These are phyloP conservation scores for Citrus cavaleriei DNA, from an alignment of 345 rosid species.

Conservation along the genomic window DNA sequence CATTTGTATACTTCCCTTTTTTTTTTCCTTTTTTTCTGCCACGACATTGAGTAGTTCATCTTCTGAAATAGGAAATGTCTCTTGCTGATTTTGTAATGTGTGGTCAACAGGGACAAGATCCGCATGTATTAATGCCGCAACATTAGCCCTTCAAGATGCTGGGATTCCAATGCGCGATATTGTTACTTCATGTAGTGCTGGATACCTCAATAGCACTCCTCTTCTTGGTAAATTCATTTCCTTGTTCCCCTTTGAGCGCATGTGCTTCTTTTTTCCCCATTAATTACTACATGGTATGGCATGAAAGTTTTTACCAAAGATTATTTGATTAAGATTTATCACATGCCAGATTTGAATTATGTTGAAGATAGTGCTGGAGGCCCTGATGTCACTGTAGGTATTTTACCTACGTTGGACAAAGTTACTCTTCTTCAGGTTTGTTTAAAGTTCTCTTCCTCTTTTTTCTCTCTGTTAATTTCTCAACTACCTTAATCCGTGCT, in stretches of 20 bases:
- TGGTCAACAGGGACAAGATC: conserved; percentile 70
- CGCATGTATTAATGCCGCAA: conserved; percentile 97
- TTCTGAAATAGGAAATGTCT: not conserved
- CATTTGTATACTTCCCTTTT: not conserved
- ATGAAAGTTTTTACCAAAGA: not conserved
- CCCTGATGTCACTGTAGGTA: conserved; percentile 85
- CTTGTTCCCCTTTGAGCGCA: not conserved
- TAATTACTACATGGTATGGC: not conserved
- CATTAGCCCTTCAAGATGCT: conserved; percentile 95
- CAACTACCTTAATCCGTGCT: not conserved
- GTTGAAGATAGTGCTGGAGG: conserved; percentile 97
- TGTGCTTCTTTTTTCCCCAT: not conserved
- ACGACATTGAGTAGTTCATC: not conserved
- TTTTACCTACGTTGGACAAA: conserved; percentile 84
- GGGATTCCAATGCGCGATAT: conserved; percentile 98
- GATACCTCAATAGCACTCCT: conserved; percentile 82
- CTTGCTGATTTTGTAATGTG: not conserved
- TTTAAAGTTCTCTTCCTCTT: not conserved
- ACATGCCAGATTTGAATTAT: conserved; percentile 70
- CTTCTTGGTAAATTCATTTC: conserved; percentile 54
- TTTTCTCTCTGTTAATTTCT: not conserved
- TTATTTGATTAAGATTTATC: not conserved
- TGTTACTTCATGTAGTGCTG: conserved; percentile 93
- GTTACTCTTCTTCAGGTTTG: conserved; percentile 91
- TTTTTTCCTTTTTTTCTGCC: not conserved